phyloP scores from a whole-genome alignment of 768 basidiomycete genomes.

The Lentinula raphanica region DNA sequence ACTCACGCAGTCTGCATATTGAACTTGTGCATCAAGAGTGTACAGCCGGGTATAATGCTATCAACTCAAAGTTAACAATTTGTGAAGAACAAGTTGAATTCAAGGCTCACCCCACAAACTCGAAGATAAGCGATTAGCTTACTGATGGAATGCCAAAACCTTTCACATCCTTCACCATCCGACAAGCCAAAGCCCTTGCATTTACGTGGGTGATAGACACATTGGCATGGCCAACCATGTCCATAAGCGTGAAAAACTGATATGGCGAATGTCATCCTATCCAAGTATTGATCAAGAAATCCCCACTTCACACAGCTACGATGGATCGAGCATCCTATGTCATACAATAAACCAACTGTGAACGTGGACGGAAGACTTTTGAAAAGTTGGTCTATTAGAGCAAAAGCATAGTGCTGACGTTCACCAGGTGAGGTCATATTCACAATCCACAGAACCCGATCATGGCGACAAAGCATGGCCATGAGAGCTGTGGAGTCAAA shows the following conservation, averaged over 20 bases:
- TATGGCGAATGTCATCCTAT: slow-evolving; percentile 20
- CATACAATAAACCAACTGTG: slow-evolving; percentile 24
- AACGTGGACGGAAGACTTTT: slow-evolving; percentile 22
- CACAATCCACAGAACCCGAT: slow-evolving; percentile 26
- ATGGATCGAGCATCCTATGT: slow-evolving; percentile 32
- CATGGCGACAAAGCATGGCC: slow-evolving; percentile 32
- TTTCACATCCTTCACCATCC: slow-evolving; percentile 24
- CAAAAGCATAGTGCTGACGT: slow-evolving; percentile 27
- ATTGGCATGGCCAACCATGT: slow-evolving; percentile 34
- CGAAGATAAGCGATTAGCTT: too few species aligned
- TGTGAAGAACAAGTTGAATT: too few species aligned
- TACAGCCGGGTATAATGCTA: too few species aligned
- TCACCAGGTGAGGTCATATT: slow-evolving; percentile 32
- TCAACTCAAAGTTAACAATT: too few species aligned
- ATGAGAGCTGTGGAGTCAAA: too few species aligned
- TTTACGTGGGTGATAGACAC: slow-evolving; percentile 30
- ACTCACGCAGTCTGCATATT: too few species aligned
- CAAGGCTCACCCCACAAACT: too few species aligned
- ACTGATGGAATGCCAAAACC: slow-evolving; percentile 19
- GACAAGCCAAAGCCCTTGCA: slow-evolving; percentile 16
- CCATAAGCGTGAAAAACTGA: slow-evolving; percentile 36
- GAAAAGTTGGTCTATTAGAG: slow-evolving; percentile 26
- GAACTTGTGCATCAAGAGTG: too few species aligned
- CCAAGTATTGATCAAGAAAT: slow-evolving; percentile 19
- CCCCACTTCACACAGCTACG: slow-evolving; percentile 21